Evolutionary conservation across 139 green algal genomes (phyloP), one percentile per base, ranked within the genome.

Genomic region (Auxenochlorella pyrenoidosa): DNA sequence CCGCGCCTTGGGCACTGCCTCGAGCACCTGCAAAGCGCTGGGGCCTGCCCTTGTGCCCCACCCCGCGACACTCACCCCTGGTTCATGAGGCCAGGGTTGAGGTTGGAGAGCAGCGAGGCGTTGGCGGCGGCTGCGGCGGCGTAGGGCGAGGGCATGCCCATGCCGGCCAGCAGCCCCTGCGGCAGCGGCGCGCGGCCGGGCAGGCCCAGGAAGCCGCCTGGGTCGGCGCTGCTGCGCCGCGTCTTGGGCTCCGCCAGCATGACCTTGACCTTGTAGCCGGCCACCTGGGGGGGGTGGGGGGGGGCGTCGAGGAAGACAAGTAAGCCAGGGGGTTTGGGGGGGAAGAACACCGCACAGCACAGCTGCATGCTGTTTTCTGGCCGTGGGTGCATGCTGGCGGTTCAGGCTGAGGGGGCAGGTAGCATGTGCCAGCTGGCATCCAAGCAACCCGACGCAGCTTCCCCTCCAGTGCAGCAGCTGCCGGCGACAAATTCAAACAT

Each of bases 161-260:
- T 88, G 84, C 75, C 60, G 13, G 77, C 77, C 43, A 90, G 79
- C 86, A 91, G 86, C 54, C 68, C 73, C 73, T 63, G 60, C 36
- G 44, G 72, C 51, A 76, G 77, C 70, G 70, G 72, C 66, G 43
- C 22, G 75, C 54, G 38, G 2, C 22, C 63, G 40, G 10, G n/a
- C 41, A 85, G 63, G 38, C 82, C 82, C 12, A 87, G 79, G 13
- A 22, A 41, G 28, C 18, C 60, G 18, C 38, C n/a, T 12, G 38
- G 15, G 16, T 66, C 84, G 2, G 36, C 30, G 38, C 68, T 38
- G n/a, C 71, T 85, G 26, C 94, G 92, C 91, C 97, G 97, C 41
- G 93, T 95, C 89, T 98, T 98, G 36, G 96, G 96, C 93, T 97
- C 95, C 13, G 96, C 96, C 21, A 98, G 88, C 96, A 98, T 98